Evolutionary conservation across 1,284 basidiomycete species (phyloP), one percentile per base, ranked within the genome.

Genomic region (Farysia itapuensis): DNA sequence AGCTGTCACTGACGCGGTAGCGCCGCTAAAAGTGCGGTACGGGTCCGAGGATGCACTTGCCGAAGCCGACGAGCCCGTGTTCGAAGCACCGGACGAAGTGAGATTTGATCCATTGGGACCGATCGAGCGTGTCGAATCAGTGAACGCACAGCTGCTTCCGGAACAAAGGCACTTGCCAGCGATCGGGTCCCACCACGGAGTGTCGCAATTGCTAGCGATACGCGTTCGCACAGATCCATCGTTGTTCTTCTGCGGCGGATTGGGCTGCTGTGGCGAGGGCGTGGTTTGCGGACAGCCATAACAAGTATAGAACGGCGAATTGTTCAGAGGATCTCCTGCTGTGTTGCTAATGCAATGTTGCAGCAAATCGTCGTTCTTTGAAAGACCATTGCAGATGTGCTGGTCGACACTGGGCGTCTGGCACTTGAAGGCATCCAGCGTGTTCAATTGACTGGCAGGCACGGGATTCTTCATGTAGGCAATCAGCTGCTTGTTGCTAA

Each of bases 401-500:
- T 57, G 38, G 18, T 40, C 21, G 26, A 66, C 57, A 16, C 60
- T 43, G 47, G 70, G 56, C 24, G 47, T 59, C 41, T 64, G 58
- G 40, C 70, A 72, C 44, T 72, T 63, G 54, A 72, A 72, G 14
- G 50, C 68, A 38, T 59, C 56, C 25, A 72, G 52, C 29, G 68
- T 69, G 56, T 72, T 71, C 39, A 72, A 57, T 50, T 72, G 61
- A 43, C 49, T 56, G 4, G 70, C 70, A 13, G 69, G 61, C 1
- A 84, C 82, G 0, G 88, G 88, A 76, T 89, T 83, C 63, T 79
- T 79, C 38, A 88, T 83, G 86, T 86, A 90, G 18, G 81, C 83
- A 20, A 89, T 81, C 4, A 89, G 81, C 77, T 89, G 87, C 54
- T 83, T 82, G 64, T 81, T 85, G 5, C 84, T 85, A 20, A 89